Evolutionary conservation across 2,329 filamentous ascomycete genomes (phyloP).

Genomic region (Venturia pyrina): DNA sequence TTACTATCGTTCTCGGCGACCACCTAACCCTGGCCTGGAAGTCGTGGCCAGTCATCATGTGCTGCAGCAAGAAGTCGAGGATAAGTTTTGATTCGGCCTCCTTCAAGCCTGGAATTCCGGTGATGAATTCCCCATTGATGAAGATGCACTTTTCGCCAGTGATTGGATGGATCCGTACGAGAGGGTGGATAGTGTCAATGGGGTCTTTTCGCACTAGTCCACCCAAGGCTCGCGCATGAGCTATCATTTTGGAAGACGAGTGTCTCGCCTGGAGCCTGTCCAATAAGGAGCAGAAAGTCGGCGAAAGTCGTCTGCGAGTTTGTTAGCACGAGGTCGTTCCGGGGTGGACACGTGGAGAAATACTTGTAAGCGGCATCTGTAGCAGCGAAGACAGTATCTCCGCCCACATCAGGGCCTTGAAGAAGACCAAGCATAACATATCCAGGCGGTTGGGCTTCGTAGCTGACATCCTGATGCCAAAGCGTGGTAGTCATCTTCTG

Average conservation of each 20-base stretch:
- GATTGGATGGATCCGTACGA: slow-evolving; percentile 38
- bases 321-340: not conserved
- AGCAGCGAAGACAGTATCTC: slow-evolving; percentile 37
- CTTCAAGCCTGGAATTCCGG: slow-evolving; percentile 37
- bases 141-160: slow-evolving; percentile 40
- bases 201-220: not conserved
- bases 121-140: slow-evolving; percentile 40
- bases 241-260: slow-evolving; percentile 3
- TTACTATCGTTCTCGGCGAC: slow-evolving; percentile 20
- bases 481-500: slow-evolving; percentile 36
- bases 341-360: no score
- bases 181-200: slow-evolving; percentile 27
- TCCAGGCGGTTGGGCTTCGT: slow-evolving; percentile 36
- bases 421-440: slow-evolving; percentile 40
- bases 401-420: slow-evolving; percentile 40
- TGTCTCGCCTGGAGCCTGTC: not conserved
- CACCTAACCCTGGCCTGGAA: slow-evolving; percentile 38
- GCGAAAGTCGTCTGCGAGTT: not conserved
- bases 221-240: not conserved
- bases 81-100: slow-evolving; percentile 36
- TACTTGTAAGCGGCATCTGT: slow-evolving; percentile 34
- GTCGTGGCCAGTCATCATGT: slow-evolving; percentile 37
- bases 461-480: slow-evolving; percentile 41
- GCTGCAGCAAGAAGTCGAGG: slow-evolving; percentile 39
- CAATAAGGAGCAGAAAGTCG: not conserved